phyloP scores from a whole-genome alignment of 495 filamentous ascomycete species.

The Melanomma pulvis-pyrius region DNA sequence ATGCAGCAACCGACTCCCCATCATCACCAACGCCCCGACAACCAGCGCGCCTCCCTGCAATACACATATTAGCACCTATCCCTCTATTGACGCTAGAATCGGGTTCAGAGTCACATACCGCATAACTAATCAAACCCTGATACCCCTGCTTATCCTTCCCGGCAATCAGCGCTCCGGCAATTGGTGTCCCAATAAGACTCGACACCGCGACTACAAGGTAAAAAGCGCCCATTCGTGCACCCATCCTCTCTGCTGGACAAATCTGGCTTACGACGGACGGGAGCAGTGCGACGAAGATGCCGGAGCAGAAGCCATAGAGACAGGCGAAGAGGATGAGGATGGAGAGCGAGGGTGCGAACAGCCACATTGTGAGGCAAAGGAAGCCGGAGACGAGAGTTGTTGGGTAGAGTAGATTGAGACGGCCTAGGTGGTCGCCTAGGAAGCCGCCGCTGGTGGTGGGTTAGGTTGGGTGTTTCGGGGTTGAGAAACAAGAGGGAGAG shows the following conservation, averaged over 20 bases:
- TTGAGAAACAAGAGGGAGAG: background rate
- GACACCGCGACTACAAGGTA: slow-evolving; percentile 13
- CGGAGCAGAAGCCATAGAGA: slow-evolving; percentile 16
- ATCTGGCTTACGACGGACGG: slow-evolving; percentile 10
- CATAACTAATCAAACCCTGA: slow-evolving; percentile 1
- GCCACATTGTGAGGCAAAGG: slow-evolving; percentile 15
- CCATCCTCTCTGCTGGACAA: slow-evolving; percentile 6
- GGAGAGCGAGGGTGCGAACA: background rate
- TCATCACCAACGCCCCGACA: background rate
- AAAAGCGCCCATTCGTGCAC: slow-evolving; percentile 16
- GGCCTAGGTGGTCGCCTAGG: background rate
- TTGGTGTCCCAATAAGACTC: slow-evolving; percentile 13
- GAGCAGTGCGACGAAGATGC: slow-evolving; percentile 6
- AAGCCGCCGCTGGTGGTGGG: slow-evolving; percentile 2
- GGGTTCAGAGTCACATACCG: slow-evolving; percentile 5
- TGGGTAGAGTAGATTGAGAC: slow-evolving; percentile 7
- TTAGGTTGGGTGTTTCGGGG: background rate
- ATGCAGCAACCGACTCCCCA: background rate
- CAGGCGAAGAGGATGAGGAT: background rate
- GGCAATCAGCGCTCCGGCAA: slow-evolving; percentile 6
- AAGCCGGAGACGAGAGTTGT: background rate
- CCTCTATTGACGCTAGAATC: too few relatives aligned
- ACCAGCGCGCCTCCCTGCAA: background rate
- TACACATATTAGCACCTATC: too few relatives aligned
- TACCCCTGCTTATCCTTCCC: slow-evolving; percentile 5